These are phyloP conservation scores for Yarrowia keelungensis DNA, from an alignment of 805 yeast genomes.

Conservation along the genomic window DNA sequence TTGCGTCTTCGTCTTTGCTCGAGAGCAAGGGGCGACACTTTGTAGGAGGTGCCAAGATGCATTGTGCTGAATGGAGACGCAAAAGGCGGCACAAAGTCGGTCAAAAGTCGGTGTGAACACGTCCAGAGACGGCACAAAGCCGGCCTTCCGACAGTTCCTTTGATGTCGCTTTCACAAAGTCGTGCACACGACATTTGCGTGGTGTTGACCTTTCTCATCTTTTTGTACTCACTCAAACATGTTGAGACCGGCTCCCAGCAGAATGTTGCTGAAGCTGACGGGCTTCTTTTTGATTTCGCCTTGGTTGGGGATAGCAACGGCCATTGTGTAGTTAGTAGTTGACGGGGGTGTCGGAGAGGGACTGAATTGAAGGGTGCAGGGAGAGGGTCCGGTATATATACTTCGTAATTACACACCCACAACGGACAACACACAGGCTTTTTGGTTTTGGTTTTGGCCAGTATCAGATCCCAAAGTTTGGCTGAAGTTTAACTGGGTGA, in stretches of 20 bases:
- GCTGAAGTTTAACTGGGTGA: slow-evolving; percentile 12
- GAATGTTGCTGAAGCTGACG: slow-evolving; percentile 84
- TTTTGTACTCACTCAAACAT: slow-evolving; percentile 65
- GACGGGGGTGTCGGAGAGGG: not conserved
- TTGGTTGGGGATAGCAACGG: slow-evolving; percentile 21
- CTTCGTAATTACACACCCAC: slow-evolving; percentile 9
- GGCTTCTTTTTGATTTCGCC: slow-evolving; percentile 75
- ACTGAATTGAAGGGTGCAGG: slow-evolving; percentile 10
- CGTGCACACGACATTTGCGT: too few relatives aligned
- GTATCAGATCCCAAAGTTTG: slow-evolving; percentile 28
- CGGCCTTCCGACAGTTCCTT: not conserved
- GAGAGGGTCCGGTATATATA: slow-evolving; percentile 13
- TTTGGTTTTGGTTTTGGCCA: slow-evolving; percentile 2
- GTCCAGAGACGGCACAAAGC: not conserved
- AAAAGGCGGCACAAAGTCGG: not conserved
- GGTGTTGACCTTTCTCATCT: not conserved
- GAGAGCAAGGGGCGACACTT: not conserved
- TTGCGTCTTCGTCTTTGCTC: too few relatives aligned
- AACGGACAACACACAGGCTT: slow-evolving; percentile 24
- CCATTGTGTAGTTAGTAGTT: slow-evolving; percentile 14
- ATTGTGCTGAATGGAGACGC: not conserved
- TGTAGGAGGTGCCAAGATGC: not conserved
- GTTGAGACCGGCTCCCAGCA: slow-evolving; percentile 92
- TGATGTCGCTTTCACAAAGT: not conserved
- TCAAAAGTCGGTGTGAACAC: too few relatives aligned